phyloP scores from a whole-genome alignment of 805 yeast genomes.

The Ogataea parapolymorpha region DNA sequence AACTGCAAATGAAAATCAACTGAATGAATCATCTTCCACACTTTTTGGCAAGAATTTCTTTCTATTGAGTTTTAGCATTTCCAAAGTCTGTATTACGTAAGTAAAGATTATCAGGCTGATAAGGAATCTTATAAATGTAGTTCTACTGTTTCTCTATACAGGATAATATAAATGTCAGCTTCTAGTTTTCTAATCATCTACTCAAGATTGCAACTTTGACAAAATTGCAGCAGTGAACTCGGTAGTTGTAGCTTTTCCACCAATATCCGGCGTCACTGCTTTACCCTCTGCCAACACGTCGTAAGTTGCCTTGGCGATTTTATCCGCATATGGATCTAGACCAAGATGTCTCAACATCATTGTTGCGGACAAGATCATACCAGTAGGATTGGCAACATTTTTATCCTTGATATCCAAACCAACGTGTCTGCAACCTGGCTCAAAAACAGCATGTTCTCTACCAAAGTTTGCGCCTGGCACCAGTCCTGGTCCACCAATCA shows the following conservation, averaged over 20 bases:
- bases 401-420: slow-evolving; percentile 95
- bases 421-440: slow-evolving; percentile 99
- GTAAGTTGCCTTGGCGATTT: slow-evolving; percentile 84
- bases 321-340: slow-evolving; percentile 77
- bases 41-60: slow-evolving; percentile 7
- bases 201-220: slow-evolving; percentile 50
- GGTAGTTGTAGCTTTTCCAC: slow-evolving; percentile 85
- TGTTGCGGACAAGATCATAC: slow-evolving; percentile 87
- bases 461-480: slow-evolving; percentile 99
- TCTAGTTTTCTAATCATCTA: neutral
- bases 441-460: slow-evolving; percentile 95
- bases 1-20: slow-evolving; percentile 47
- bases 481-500: slow-evolving; percentile 96
- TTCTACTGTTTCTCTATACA: slow-evolving; percentile 2
- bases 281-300: slow-evolving; percentile 87
- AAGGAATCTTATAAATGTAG: neutral
- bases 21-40: slow-evolving; percentile 18
- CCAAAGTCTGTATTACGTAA: neutral
- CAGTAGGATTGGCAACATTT: slow-evolving; percentile 96
- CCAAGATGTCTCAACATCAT: slow-evolving; percentile 96
- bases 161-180: neutral
- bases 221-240: slow-evolving; percentile 93
- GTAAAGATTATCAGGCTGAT: neutral
- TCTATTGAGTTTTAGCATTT: neutral
- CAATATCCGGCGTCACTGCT: slow-evolving; percentile 82